Evolutionary conservation across 2,329 filamentous ascomycete genomes (phyloP).

Genomic region (Pyrenophora teres): DNA sequence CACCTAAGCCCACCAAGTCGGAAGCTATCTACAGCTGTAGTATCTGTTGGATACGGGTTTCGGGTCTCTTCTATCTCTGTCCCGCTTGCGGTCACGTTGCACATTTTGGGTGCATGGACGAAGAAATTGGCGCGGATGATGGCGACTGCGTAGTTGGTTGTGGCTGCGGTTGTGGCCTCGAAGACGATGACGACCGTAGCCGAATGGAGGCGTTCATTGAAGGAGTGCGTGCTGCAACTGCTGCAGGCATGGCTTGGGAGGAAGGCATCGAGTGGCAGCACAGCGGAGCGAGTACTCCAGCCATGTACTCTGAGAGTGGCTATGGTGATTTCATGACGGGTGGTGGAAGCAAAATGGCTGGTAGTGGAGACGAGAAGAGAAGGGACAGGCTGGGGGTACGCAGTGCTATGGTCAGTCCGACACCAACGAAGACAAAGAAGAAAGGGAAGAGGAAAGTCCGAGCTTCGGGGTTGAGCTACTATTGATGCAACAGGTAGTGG

Average conservation of each 20-base stretch:
- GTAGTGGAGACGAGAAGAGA: constrained; percentile 19
- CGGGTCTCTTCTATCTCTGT: constrained; percentile 44
- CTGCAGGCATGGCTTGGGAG: constrained; percentile 34
- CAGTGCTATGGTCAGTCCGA: constrained; percentile 19
- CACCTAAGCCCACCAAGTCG: constrained; percentile 15
- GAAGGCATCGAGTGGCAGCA: constrained; percentile 33
- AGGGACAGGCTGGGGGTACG: constrained; percentile 6
- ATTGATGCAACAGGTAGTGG: constrained; percentile 13
- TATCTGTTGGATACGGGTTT: constrained; percentile 47
- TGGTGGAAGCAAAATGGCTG: constrained; percentile 21
- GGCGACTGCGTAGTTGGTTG: constrained; percentile 41
- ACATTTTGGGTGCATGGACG: constrained; percentile 44
- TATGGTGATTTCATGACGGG: constrained; percentile 28
- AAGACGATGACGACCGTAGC: constrained; percentile 31
- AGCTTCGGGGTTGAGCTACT: constrained; percentile 37
- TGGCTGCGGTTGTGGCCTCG: constrained; percentile 36
- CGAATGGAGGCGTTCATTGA: constrained; percentile 39
- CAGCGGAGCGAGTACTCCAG: constrained; percentile 28
- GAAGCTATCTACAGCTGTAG: constrained; percentile 42
- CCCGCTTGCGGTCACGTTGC: constrained; percentile 45
- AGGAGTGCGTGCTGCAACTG: constrained; percentile 32
- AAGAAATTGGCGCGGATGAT: constrained; percentile 29
- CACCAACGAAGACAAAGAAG: constrained; percentile 28
- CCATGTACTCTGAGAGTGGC: constrained; percentile 17
- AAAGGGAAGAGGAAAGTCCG: constrained; percentile 33